These are phyloP conservation scores for Camelina sativa DNA, from an alignment of 345 rosid genomes.

Conservation along the genomic window DNA sequence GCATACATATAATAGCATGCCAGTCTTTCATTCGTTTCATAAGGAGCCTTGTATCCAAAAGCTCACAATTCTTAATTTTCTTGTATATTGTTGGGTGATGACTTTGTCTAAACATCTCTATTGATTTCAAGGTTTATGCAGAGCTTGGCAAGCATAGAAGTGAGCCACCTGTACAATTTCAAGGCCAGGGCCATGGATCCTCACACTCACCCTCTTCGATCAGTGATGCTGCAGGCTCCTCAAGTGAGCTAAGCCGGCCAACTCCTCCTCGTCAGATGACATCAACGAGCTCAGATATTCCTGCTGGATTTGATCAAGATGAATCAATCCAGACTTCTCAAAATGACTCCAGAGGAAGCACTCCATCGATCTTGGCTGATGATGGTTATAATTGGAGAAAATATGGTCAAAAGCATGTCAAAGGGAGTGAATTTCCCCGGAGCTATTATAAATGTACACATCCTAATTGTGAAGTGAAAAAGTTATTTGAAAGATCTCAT, in stretches of 20 bases:
- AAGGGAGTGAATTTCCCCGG: slow-evolving; percentile 98
- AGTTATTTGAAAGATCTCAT: slow-evolving; percentile 88
- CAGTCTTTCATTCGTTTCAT: not conserved
- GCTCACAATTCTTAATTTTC: not conserved
- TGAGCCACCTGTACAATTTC: slow-evolving; percentile 56
- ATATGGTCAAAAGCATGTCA: slow-evolving; percentile 98
- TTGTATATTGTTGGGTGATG: slow-evolving; percentile 29
- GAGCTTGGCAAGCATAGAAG: slow-evolving; percentile 63
- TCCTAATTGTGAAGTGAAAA: slow-evolving; percentile 97
- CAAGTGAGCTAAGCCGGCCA: slow-evolving; percentile 73
- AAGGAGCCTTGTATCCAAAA: slow-evolving; percentile 6
- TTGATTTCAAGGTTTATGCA: slow-evolving; percentile 77
- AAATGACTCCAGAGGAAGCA: slow-evolving; percentile 66
- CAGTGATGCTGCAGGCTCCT: slow-evolving; percentile 68
- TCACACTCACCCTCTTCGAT: slow-evolving; percentile 54
- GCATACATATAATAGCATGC: slow-evolving; percentile 11
- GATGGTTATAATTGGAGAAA: slow-evolving; percentile 99
- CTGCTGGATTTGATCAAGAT: slow-evolving; percentile 69
- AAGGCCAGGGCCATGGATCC: slow-evolving; percentile 55
- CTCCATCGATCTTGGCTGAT: slow-evolving; percentile 56
- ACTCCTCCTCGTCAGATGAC: slow-evolving; percentile 52
- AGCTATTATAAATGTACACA: slow-evolving; percentile 98
- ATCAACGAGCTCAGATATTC: slow-evolving; percentile 51
- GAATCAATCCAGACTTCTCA: slow-evolving; percentile 62
- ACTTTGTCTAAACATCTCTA: slow-evolving; percentile 48